Evolutionary conservation across 1,284 basidiomycete species (phyloP), one percentile per base, ranked within the genome.

Genomic region (Sporisorium graminicola): DNA sequence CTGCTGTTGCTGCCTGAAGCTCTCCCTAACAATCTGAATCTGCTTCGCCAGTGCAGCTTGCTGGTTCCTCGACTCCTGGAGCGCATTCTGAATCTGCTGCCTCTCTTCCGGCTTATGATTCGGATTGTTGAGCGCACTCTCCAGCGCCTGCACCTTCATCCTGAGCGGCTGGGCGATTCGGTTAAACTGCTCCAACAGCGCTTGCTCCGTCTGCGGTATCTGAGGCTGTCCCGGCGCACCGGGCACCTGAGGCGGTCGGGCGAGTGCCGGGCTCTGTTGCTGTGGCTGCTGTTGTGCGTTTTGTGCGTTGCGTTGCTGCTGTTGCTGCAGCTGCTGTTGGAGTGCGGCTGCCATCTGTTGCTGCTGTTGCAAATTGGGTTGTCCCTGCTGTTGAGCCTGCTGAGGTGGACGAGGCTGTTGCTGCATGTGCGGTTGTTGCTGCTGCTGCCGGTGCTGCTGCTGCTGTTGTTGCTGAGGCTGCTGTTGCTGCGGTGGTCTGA

Each of bases 161-260:
- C 72, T 57, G 8, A 80, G 58, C n/a, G 79, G 78, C 24, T 80
- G 75, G 22, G 79, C 77, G 57, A 79, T 68, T 13, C 74, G 72
- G 51, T 82, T 79, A 57, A 82, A 80, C 43, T 80, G 78, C 57
- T 80, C 79, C 60, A 81, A 55, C 18, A 80, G 57, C 44, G 74
- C 74, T 14, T 76, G 74, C 61, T 82, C 78, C 18, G 69, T 74
- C n/a, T 74, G 73, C 4, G 77, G 78, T 4, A 77, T 56, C 33
- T 74, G 72, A 2, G 65, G 71, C 50, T 73, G 66, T 10, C 27
- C 62, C 24, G 58, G 55, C 26, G 51, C 61, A 40, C 65, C 65
- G 29, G 51, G 27, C 26, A 27, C 65, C 35, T 67, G 61, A 33
- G 62, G 61, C 16, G 59, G 64, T 33, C 55, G 56, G 0, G 47